A percentile compares a stretch with the other conserved stretches of the same genome.
Conservation (phyloP, 2,329 filamentous ascomycete species). For the Dothideomycetes sp. region DNA sequence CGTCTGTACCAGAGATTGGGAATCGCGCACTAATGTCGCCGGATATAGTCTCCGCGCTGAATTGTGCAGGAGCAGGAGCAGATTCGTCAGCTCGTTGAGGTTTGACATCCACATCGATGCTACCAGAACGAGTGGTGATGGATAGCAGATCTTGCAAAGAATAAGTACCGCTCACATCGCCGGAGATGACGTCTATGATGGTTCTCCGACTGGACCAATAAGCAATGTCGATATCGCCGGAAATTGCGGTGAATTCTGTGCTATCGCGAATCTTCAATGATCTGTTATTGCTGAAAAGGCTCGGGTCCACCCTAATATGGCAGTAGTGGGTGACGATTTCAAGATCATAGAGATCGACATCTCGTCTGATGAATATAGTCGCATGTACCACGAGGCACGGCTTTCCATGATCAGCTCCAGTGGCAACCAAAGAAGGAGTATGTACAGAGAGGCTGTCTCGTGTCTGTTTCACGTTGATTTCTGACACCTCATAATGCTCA, state of each 20-base stretch:
- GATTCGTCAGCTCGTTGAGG: slow-evolving; percentile 23
- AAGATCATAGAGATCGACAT: slow-evolving; percentile 22
- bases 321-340: slow-evolving; percentile 25
- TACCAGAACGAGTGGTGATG: slow-evolving; percentile 29
- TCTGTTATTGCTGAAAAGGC: slow-evolving; percentile 18
- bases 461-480: slow-evolving; percentile 18
- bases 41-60: slow-evolving; percentile 23
- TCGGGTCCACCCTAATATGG: slow-evolving; percentile 25
- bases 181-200: slow-evolving; percentile 27
- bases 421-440: slow-evolving; percentile 10
- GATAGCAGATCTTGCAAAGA: slow-evolving; percentile 28
- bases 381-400: slow-evolving; percentile 28
- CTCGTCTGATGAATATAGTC: slow-evolving; percentile 24
- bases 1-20: slow-evolving; percentile 7
- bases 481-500: slow-evolving; percentile 18
- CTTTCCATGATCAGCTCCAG: slow-evolving; percentile 7
- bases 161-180: slow-evolving; percentile 30
- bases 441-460: slow-evolving; percentile 12
- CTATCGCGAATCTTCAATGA: slow-evolving; percentile 19
- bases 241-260: slow-evolving; percentile 22
- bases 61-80: slow-evolving; percentile 23
- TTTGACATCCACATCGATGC: slow-evolving; percentile 27
- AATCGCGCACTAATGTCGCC: slow-evolving; percentile 28
- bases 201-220: slow-evolving; percentile 27
- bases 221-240: slow-evolving; percentile 21